phyloP scores from a whole-genome alignment of 164 flowering plant genomes.

The Liriodendron chinense region DNA sequence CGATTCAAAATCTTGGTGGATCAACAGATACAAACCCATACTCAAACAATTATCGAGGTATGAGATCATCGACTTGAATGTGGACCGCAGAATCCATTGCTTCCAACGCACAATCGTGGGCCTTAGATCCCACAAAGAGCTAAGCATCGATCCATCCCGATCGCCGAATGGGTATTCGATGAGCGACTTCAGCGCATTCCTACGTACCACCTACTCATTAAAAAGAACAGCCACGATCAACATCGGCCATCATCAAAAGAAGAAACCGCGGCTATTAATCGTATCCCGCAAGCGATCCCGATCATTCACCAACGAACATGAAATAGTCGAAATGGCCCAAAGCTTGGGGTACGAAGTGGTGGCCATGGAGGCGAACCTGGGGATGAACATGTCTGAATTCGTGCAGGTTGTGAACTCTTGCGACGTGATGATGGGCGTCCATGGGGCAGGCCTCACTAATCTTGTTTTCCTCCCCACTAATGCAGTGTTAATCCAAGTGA shows the following conservation, averaged over 20 bases:
- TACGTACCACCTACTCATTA: constrained; percentile 20
- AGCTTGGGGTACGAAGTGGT: constrained; percentile 25
- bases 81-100: constrained; percentile 17
- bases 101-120: constrained; percentile 27
- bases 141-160: constrained; percentile 18
- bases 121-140: constrained; percentile 18
- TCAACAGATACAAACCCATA: constrained; percentile 15
- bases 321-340: constrained; percentile 16
- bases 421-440: constrained; percentile 40
- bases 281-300: constrained; percentile 20
- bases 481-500: constrained; percentile 31
- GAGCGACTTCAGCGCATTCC: constrained; percentile 19
- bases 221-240: constrained; percentile 4
- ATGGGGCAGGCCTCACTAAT: constrained; percentile 46
- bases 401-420: constrained; percentile 23
- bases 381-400: not conserved
- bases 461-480: constrained; percentile 26
- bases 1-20: constrained; percentile 17
- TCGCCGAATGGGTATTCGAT: constrained; percentile 15
- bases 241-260: not conserved
- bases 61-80: constrained; percentile 21
- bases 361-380: constrained; percentile 6
- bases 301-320: constrained; percentile 10
- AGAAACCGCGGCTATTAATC: constrained; percentile 28
- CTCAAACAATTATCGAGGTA: constrained; percentile 18